Conservation (phyloP, 257 asterid genomes). For the Solanum chmielewskii region DNA sequence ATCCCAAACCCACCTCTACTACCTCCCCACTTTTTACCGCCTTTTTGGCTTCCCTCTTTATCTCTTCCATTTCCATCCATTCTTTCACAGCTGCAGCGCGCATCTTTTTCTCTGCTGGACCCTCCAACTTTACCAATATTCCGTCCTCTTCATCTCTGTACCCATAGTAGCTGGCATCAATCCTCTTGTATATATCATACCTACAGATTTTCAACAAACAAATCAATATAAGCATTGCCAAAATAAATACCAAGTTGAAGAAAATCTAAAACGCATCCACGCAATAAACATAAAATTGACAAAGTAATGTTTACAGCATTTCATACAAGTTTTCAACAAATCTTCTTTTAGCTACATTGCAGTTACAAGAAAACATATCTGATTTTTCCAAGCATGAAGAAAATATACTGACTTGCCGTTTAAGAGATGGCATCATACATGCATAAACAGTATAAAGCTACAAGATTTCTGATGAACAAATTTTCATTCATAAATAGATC, state of each 20-base stretch:
- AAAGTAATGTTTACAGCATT: neutral
- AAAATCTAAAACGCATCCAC: neutral
- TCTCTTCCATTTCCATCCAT: slow-evolving; percentile 72
- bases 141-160: slow-evolving; percentile 97
- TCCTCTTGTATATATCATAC: slow-evolving; percentile 91
- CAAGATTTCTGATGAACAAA: neutral
- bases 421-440: neutral
- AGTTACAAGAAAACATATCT: neutral
- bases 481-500: neutral
- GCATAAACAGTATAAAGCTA: neutral
- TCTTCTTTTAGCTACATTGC: neutral
- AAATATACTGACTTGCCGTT: neutral
- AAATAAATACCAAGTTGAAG: neutral
- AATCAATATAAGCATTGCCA: neutral
- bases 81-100: slow-evolving; percentile 61
- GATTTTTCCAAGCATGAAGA: neutral
- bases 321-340: neutral
- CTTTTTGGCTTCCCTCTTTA: slow-evolving; percentile 82
- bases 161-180: slow-evolving; percentile 92
- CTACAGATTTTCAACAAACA: slow-evolving; percentile 21
- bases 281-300: neutral
- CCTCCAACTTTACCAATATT: slow-evolving; percentile 65
- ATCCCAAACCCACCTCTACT: slow-evolving; percentile 63
- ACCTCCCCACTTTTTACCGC: slow-evolving; percentile 92
- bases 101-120: slow-evolving; percentile 66